Evolutionary conservation across 2,329 filamentous ascomycete species (phyloP).

Genomic region (Emmonsia crescens): DNA sequence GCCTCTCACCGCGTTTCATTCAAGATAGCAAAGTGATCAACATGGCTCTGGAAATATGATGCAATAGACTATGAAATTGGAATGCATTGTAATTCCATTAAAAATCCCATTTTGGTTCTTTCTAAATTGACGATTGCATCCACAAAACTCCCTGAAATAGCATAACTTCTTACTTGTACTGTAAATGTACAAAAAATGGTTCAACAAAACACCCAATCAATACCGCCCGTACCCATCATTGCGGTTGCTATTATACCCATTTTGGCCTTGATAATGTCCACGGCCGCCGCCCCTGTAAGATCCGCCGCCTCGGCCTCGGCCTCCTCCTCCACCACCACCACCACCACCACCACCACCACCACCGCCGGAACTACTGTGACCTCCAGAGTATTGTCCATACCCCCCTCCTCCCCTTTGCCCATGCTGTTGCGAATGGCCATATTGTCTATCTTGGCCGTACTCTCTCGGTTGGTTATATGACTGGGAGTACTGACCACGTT

Average conservation of each 20-base stretch:
- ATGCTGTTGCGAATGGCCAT: conserved; percentile 15
- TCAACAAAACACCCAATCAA: conserved; percentile 10
- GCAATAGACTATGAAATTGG: background rate
- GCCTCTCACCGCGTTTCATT: background rate
- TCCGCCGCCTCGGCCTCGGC: conserved; percentile 11
- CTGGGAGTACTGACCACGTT: conserved; percentile 8
- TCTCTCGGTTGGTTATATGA: conserved; percentile 6
- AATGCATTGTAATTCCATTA: background rate
- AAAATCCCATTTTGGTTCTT: background rate
- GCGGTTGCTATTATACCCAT: conserved; percentile 18
- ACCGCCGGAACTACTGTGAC: conserved; percentile 15
- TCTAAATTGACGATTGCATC: background rate
- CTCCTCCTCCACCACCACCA: conserved; percentile 17
- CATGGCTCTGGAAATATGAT: too few species aligned
- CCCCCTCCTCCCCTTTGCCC: conserved; percentile 13
- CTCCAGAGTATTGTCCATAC: conserved; percentile 9
- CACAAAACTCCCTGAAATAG: background rate
- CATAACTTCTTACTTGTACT: background rate
- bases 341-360: conserved; percentile 17
- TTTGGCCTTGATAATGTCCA: conserved; percentile 21
- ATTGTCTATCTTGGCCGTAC: conserved; percentile 10
- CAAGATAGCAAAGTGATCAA: too few species aligned
- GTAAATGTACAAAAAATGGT: background rate
- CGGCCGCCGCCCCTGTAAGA: conserved; percentile 16
- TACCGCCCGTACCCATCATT: conserved; percentile 32